Evolutionary conservation across 192 early-diverging fungal species (phyloP).

Genomic region (Chytriomyces hyalinus): DNA sequence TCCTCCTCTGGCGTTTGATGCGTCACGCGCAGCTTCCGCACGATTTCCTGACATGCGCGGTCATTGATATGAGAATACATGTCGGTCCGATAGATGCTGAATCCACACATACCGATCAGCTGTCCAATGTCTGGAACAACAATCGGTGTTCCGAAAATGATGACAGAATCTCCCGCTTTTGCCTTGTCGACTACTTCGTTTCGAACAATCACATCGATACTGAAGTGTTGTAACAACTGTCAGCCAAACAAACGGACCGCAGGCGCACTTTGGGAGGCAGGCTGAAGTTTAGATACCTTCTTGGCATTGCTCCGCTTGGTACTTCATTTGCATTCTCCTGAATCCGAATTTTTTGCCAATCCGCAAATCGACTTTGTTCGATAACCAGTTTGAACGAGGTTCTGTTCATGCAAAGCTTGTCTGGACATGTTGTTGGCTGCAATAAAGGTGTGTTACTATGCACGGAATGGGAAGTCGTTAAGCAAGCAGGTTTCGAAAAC

Average conservation of each 20-base stretch:
- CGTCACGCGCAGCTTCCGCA: slow-evolving; percentile 64
- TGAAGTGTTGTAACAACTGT: background rate
- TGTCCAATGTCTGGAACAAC: slow-evolving; percentile 90
- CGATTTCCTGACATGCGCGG: slow-evolving; percentile 44
- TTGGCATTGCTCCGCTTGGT: slow-evolving; percentile 95
- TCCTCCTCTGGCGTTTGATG: slow-evolving; percentile 36
- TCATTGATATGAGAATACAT: background rate
- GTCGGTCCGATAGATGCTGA: background rate
- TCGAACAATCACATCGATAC: slow-evolving; percentile 92
- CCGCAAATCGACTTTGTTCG: slow-evolving; percentile 86
- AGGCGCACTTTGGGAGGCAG: background rate
- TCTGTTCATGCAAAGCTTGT: slow-evolving; percentile 81
- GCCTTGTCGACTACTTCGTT: slow-evolving; percentile 91
- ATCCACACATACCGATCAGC: slow-evolving; percentile 59
- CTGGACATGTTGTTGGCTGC: slow-evolving; percentile 83
- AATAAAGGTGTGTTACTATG: slow-evolving; percentile 9
- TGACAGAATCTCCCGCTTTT: slow-evolving; percentile 93
- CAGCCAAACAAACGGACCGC: background rate
- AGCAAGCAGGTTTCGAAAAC: slow-evolving; percentile 40
- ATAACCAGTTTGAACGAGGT: slow-evolving; percentile 78
- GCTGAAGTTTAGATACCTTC: slow-evolving; percentile 64
- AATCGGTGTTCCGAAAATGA: slow-evolving; percentile 86
- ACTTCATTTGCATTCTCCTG: slow-evolving; percentile 97
- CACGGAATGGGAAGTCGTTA: slow-evolving; percentile 28
- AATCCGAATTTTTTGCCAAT: slow-evolving; percentile 97